Evolutionary conservation across 805 yeast species (phyloP), one percentile per base, ranked within the genome.

Genomic region (Candida coquimbonensis): DNA sequence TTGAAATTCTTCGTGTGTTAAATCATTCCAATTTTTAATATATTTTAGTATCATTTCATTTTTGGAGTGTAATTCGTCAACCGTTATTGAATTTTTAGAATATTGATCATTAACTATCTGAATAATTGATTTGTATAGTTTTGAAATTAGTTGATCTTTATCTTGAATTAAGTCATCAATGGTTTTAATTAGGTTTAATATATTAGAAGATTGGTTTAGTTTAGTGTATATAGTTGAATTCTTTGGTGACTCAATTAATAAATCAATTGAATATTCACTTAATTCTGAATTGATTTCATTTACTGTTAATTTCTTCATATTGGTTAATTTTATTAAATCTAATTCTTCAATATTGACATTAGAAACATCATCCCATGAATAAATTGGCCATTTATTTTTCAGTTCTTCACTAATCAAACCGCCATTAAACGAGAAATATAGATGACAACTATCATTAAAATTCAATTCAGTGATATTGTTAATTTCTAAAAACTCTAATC

Each of bases 1-100:
- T 47, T 65, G 68, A 42, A 64, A 52, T 40, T 63, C 63, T 7
- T 33, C 38, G 46, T 65, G 68, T 0, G 68, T 56, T 1, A 52
- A 40, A 44, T 55, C 49, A 36, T 61, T 55, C 67, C 67, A 65
- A 11, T 54, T 32, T 9, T 56, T 45, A 7, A 65, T 61, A 32
- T 48, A 51, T 27, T 50, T 44, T 11, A 48, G 48, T 36, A 58
- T 52, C 21, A 49, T 42, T 7, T 17, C 24, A 38, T 56, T 54
- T 27, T 54, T 51, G 0, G 21, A 21, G 2, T 43, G 16, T 2
- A 61, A 38, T 9, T 55, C 59, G 26, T 51, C 46, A 19, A 55
- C 38, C 1, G 54, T 53, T 35, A 60, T 19, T 8, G 60, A 53
- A 14, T 49, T 50, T 16, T 53, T 52, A 11, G 48, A 38, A 24